Evolutionary conservation across 768 basidiomycete species (phyloP).

Genomic region (Phylloporus sp.): DNA sequence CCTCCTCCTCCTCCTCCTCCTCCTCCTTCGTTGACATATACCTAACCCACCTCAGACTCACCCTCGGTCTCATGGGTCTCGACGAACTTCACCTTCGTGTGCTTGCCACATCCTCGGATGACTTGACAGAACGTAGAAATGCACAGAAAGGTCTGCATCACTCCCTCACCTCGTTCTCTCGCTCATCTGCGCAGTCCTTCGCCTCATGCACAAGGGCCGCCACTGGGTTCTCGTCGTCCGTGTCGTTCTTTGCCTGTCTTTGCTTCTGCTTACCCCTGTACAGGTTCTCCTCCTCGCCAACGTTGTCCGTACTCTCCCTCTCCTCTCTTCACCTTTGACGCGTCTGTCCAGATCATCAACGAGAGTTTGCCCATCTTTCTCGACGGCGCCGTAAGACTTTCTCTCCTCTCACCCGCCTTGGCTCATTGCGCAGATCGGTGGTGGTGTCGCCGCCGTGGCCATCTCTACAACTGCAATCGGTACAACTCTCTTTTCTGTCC

Average conservation of each 20-base stretch:
- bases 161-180: background rate
- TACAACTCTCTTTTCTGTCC: slow-evolving; percentile 27
- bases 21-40: background rate
- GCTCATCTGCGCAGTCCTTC: slow-evolving; percentile 40
- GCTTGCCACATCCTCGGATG: slow-evolving; percentile 76
- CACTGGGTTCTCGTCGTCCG: slow-evolving; percentile 93
- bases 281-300: slow-evolving; percentile 86
- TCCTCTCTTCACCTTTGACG: background rate
- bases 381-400: slow-evolving; percentile 55
- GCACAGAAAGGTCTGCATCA: slow-evolving; percentile 59
- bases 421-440: slow-evolving; percentile 49
- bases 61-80: slow-evolving; percentile 90
- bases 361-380: slow-evolving; percentile 83
- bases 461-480: slow-evolving; percentile 65
- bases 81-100: slow-evolving; percentile 90
- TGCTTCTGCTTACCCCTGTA: slow-evolving; percentile 1
- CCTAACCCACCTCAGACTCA: slow-evolving; percentile 51
- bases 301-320: slow-evolving; percentile 51
- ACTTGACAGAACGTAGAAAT: slow-evolving; percentile 60
- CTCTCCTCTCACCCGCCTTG: slow-evolving; percentile 54
- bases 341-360: slow-evolving; percentile 61
- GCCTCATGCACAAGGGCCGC: slow-evolving; percentile 58
- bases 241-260: background rate
- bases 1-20: slow-evolving; percentile 15
- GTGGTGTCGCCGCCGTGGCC: slow-evolving; percentile 70